Base-by-base conservation (phyloP, 805 yeast species). In the Wickerhamiella shivajii region DNA sequence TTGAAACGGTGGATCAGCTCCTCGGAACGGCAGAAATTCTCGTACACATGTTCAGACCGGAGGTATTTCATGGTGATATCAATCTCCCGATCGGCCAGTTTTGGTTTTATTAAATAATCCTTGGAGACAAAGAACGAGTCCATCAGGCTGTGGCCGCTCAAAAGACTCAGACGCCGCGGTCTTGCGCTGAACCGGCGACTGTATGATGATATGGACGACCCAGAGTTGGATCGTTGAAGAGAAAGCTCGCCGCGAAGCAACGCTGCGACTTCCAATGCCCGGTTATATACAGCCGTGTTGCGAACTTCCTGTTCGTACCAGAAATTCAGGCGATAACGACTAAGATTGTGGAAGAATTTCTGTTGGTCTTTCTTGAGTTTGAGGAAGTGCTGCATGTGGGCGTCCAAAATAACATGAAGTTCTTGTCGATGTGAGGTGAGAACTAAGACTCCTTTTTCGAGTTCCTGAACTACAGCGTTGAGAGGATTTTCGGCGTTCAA, bases 1-100 rank as follows among this genome's bases (percentile, higher is more conserved):
- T 50, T 45, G 27, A 49, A 55, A 11, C 61, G 36, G 24, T 53
- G 60, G 20, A 56, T 44, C n/a, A 46, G 36, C 36, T 56, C 61
- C 33, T 56, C 61, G 9, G 55, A 53, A 4, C 43, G 47, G 26
- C 57, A 47, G 24, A 55, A 41, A 28, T 53, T 54, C n/a, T n/a
- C n/a, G 27, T 52, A 56, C 16, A 51, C 49, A 3, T 49, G 45
- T 36, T 48, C 47, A 9, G 49, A 47, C 11, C 47, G 42, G 30
- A 56, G 37, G 47, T 48, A 55, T 15, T 43, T 38, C 22, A 38
- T 27, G 5, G 55, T 51, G 1, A 42, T 34, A 11, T 54, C 57
- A 4, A 54, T 49, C 27, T 56, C 60, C 13, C 51, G 43, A 33
- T 56, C 60, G 5, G 51, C 44, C 18, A 56, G 49, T 33, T 56